These are phyloP conservation scores for Plantago lanceolata DNA, from an alignment of 305 asterid genomes.

Conservation along the genomic window DNA sequence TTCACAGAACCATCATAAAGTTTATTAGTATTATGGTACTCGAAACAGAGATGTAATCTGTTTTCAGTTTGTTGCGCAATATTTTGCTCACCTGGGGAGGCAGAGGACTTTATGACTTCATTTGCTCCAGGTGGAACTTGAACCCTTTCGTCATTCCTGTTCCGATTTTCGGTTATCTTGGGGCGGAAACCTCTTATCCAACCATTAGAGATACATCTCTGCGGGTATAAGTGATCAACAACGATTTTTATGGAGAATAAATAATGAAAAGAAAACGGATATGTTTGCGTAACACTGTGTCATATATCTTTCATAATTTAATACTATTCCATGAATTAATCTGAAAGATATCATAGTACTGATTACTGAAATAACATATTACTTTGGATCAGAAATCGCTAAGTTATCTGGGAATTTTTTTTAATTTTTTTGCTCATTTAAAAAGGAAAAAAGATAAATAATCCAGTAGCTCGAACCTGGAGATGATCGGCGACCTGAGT, in stretches of 20 bases:
- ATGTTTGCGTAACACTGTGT: neutral
- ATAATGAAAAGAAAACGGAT: neutral
- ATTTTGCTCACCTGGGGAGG: neutral
- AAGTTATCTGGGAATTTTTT: neutral
- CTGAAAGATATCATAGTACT: too few relatives aligned
- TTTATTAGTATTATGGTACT: neutral
- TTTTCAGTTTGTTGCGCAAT: neutral
- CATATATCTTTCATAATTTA: neutral
- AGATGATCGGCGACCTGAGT: constrained; percentile 51
- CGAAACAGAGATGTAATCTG: neutral
- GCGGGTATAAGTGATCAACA: neutral
- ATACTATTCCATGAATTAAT: neutral
- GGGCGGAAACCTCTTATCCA: constrained; percentile 20
- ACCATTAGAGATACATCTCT: constrained; percentile 26
- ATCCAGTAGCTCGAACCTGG: constrained; percentile 24
- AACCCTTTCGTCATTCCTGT: neutral
- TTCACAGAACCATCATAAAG: neutral
- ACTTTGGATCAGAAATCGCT: too few relatives aligned
- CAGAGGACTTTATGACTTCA: neutral
- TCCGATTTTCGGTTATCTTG: neutral
- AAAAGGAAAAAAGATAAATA: neutral
- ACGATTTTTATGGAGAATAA: neutral
- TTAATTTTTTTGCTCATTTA: neutral
- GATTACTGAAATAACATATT: too few relatives aligned
- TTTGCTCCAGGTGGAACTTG: neutral